Conservation (phyloP, 192 early-diverging fungal species). For the Entomortierella beljakovae region DNA sequence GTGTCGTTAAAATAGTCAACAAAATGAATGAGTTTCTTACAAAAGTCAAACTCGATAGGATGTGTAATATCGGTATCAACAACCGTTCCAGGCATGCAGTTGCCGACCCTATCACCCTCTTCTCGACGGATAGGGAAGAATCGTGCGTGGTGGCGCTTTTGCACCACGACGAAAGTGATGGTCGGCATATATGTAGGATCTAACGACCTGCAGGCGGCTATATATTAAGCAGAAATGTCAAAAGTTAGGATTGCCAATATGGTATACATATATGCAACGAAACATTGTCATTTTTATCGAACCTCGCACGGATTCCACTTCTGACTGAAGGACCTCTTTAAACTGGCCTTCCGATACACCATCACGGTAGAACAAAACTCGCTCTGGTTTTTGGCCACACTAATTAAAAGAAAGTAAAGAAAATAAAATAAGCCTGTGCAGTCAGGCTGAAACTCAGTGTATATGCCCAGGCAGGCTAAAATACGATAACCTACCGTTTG, state of each 20-base stretch:
- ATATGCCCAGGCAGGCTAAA: background rate
- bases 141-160: constrained; percentile 92
- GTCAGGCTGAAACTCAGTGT: no score
- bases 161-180: constrained; percentile 87
- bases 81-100: constrained; percentile 87
- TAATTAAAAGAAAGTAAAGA: background rate
- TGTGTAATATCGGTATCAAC: constrained; percentile 79
- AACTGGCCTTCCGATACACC: constrained; percentile 94
- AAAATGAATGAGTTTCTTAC: background rate
- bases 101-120: constrained; percentile 80
- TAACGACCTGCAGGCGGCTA: constrained; percentile 67
- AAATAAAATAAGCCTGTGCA: no score
- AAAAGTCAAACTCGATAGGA: constrained; percentile 90
- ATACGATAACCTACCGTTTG: constrained; percentile 23
- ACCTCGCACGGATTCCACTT: constrained; percentile 73
- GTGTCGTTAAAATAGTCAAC: background rate
- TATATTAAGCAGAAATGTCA: background rate
- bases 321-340: constrained; percentile 72
- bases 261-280: no score
- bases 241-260: no score
- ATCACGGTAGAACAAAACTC: constrained; percentile 91
- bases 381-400: constrained; percentile 76
- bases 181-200: constrained; percentile 79
- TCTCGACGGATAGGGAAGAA: constrained; percentile 79
- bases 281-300: background rate